These are phyloP conservation scores for Theobroma cacao DNA, from an alignment of 345 rosid species.

Conservation along the genomic window DNA sequence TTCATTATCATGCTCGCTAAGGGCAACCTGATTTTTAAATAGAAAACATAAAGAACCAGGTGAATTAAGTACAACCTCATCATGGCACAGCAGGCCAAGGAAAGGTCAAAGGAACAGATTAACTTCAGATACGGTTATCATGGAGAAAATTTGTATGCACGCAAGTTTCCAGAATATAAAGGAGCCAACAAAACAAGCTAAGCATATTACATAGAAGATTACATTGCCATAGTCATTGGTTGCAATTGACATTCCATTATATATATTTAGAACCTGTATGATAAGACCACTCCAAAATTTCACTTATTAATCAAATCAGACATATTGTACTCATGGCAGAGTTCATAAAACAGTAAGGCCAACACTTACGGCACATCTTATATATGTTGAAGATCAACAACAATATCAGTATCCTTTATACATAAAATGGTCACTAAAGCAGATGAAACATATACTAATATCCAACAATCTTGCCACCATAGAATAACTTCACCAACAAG, in stretches of 20 bases:
- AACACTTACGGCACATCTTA: background rate
- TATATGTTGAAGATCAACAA: background rate
- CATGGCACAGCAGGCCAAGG: background rate
- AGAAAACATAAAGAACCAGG: background rate
- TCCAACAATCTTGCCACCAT: background rate
- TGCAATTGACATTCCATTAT: no score
- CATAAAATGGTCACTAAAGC: background rate
- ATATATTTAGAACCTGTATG: no score
- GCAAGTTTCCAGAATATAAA: background rate
- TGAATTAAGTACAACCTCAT: no score
- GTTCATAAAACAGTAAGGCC: background rate
- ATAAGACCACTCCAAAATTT: background rate
- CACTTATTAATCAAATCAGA: background rate
- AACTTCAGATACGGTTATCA: no score
- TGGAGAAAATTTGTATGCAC: background rate
- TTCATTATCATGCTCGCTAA: conserved; percentile 56
- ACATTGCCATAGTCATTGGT: no score
- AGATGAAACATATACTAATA: background rate
- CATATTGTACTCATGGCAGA: background rate
- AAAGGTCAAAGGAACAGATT: background rate
- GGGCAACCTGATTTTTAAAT: conserved; percentile 51
- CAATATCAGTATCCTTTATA: background rate
- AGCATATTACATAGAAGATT: no score
- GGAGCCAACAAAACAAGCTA: background rate
- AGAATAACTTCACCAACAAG: background rate